Base-by-base conservation (phyloP, 768 basidiomycete genomes). In the Auricularia auricula-judae region DNA sequence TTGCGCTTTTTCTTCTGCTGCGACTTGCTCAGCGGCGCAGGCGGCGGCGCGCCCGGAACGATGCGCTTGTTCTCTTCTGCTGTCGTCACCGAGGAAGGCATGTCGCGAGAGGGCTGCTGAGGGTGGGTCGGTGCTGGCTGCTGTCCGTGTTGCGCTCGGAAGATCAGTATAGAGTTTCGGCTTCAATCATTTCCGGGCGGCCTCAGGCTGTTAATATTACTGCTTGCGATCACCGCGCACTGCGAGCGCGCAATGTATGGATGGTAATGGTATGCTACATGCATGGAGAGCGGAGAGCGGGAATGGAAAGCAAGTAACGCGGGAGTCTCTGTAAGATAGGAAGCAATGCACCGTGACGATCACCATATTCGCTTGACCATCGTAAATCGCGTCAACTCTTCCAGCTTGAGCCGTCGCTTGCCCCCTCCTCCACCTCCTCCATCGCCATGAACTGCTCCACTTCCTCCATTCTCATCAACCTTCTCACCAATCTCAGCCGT, bases 341-440 rank as follows among this genome's bases (percentile, higher is more conserved):
- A 36, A 35, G 35, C 23, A 29, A 29, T 29, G 29, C 29, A 29
- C 4, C 56, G 56, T 10, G 11, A 54, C n/a, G 34, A 29, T 74
- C 67, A 87, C 84, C 84, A 95, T 56, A 96, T 95, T 62, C 91
- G 81, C 72, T 96, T 96, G 58, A 96, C 89, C 94, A 98, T 98
- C 21, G 93, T 96, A 78, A 90, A 98, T 64, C 94, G 76, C 39
- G 92, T 96, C 61, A 98, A 81, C 71, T 96, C 92, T 72, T 97
- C 93, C 61, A 98, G 74, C 65, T 84, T 84, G 64, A 91, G 81
- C 64, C 82, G 86, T 71, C 79, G 84, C 73, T 82, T 85, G 51
- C 78, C 72, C 21, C 71, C 73, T 14, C 70, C 70, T 29, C 43
- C 47, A 70, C 70, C 68, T 72, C 73, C 67, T 72, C 73, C 61